Evolutionary conservation across 2,329 filamentous ascomycete species (phyloP).

Genomic region (Ascosphaera apis): DNA sequence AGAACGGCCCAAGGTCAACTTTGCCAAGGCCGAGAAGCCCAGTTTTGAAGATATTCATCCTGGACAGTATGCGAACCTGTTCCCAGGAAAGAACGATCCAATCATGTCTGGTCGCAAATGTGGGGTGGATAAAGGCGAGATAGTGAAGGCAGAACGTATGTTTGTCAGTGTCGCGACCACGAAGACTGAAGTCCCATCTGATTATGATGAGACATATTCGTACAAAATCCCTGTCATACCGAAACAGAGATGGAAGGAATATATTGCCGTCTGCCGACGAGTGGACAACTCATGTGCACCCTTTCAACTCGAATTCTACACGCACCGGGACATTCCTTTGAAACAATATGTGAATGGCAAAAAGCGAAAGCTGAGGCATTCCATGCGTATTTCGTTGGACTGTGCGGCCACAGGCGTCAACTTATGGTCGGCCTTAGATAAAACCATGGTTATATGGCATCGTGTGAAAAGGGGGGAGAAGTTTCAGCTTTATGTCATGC

Average conservation of each 20-base stretch:
- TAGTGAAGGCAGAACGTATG: constrained; percentile 47
- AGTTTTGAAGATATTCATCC: too few species aligned
- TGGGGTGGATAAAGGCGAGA: constrained; percentile 31
- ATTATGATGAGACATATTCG: constrained; percentile 32
- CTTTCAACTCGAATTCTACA: constrained; percentile 36
- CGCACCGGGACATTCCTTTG: constrained; percentile 35
- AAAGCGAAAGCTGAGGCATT: too few species aligned
- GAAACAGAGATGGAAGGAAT: constrained; percentile 37
- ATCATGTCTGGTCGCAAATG: constrained; percentile 13
- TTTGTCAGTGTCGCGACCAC: constrained; percentile 37
- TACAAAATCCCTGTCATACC: too few species aligned
- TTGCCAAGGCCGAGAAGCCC: too few species aligned
- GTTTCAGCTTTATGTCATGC: constrained; percentile 36
- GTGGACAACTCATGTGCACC: constrained; percentile 30
- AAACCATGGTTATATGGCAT: constrained; percentile 40
- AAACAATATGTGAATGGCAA: too few species aligned
- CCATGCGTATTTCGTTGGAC: constrained; percentile 15
- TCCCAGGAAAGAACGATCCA: constrained; percentile 8
- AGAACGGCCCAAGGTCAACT: too few species aligned
- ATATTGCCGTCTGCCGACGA: constrained; percentile 36
- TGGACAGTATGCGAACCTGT: too few species aligned
- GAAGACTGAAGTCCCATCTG: constrained; percentile 28
- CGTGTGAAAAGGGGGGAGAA: constrained; percentile 25
- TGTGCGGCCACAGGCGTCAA: constrained; percentile 33
- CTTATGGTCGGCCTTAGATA: constrained; percentile 42